Evolutionary conservation across 2,329 filamentous ascomycete species (phyloP).

Genomic region (Dothidotthia symphoricarpi): DNA sequence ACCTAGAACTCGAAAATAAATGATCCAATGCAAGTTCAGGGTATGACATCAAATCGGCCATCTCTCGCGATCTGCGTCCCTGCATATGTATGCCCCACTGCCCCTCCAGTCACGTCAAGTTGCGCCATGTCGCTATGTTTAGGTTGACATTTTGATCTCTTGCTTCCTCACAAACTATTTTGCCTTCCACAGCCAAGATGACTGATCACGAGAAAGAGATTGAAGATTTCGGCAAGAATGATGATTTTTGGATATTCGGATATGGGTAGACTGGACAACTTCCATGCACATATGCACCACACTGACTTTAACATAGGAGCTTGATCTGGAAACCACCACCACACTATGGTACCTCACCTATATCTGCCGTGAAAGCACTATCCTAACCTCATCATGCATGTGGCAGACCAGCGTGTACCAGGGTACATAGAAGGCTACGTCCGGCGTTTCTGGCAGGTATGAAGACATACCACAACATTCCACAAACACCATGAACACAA

Average conservation of each 20-base stretch:
- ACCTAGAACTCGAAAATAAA: no score
- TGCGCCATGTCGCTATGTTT: no score
- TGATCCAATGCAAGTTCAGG: no score
- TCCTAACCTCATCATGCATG: not conserved
- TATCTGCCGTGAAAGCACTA: no score
- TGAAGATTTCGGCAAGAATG: conserved; percentile 39
- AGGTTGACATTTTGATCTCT: no score
- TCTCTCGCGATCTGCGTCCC: not conserved
- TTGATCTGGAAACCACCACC: conserved; percentile 98
- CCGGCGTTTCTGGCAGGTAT: conserved; percentile 94
- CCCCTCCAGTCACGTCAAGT: not conserved
- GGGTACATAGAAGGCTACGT: conserved; percentile 94
- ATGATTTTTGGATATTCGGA: conserved; percentile 93
- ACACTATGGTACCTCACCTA: conserved; percentile 76
- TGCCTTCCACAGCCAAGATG: conserved; percentile 22
- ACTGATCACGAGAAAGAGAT: conserved; percentile 31
- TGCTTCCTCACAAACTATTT: no score
- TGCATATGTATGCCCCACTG: conserved; percentile 18
- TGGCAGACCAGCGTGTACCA: conserved; percentile 73
- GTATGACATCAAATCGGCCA: conserved; percentile 2
- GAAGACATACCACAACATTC: conserved; percentile 37
- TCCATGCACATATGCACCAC: not conserved
- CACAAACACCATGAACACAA: not conserved
- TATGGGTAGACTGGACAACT: conserved; percentile 69
- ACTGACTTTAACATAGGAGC: conserved; percentile 58